phyloP scores from a whole-genome alignment of 768 basidiomycete genomes.

The Boletus rubroflammeus region DNA sequence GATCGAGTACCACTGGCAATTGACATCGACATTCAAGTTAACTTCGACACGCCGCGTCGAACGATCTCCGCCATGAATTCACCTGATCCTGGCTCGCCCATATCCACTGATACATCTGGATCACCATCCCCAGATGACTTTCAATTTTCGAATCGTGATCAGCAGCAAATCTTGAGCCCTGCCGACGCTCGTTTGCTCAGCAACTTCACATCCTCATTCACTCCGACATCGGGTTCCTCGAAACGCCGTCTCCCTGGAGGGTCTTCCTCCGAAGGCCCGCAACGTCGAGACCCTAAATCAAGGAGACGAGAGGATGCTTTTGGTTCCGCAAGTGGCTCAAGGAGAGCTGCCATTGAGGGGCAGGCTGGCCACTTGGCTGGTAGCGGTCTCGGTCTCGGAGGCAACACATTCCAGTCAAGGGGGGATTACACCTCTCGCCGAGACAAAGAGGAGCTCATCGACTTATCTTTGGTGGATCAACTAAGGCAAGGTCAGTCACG shows the following conservation, averaged over 20 bases:
- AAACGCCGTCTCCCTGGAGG: conserved; percentile 52
- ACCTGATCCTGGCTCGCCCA: conserved; percentile 36
- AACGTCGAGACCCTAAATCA: conserved; percentile 48
- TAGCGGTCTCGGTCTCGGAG: conserved; percentile 8
- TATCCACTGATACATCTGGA: conserved; percentile 36
- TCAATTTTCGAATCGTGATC: conserved; percentile 29
- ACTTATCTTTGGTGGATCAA: conserved; percentile 46
- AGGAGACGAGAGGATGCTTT: conserved; percentile 46
- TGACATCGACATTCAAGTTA: not conserved
- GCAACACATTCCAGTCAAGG: conserved; percentile 25
- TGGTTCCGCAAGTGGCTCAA: conserved; percentile 18
- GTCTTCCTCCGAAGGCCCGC: conserved; percentile 40
- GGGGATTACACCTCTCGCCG: conserved; percentile 42
- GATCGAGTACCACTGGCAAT: not conserved
- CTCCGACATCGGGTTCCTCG: conserved; percentile 33
- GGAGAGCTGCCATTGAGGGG: conserved; percentile 22
- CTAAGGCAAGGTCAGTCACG: conserved; percentile 48
- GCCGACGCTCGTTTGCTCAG: conserved; percentile 19
- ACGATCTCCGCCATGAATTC: conserved; percentile 31
- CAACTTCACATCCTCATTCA: conserved; percentile 20
- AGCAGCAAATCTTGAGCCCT: conserved; percentile 22
- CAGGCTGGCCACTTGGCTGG: conserved; percentile 14
- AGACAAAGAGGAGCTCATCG: conserved; percentile 56
- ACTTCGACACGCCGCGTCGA: not conserved
- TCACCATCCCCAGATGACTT: conserved; percentile 37